Evolutionary conservation across 805 yeast species (phyloP).

Genomic region (Kuraishia hungarica): DNA sequence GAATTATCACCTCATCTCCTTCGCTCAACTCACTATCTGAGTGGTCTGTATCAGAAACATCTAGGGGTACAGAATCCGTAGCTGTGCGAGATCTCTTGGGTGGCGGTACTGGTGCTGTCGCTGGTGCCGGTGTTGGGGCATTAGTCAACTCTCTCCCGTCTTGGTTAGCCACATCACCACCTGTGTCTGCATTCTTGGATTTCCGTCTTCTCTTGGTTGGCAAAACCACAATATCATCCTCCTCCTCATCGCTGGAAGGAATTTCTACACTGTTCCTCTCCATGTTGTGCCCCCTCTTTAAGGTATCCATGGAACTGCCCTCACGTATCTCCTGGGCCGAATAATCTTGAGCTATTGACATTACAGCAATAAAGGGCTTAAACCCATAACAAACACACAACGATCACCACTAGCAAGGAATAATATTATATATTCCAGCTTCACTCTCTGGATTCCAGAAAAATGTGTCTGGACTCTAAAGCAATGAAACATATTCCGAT

Average conservation of each 20-base stretch:
- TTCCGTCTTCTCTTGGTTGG: neutral
- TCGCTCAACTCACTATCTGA: slow-evolving; percentile 9
- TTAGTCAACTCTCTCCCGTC: neutral
- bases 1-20: slow-evolving; percentile 20
- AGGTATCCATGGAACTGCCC: neutral
- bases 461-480: too few species aligned
- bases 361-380: neutral
- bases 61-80: neutral
- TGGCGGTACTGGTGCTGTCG: too few species aligned
- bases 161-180: neutral
- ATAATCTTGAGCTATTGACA: neutral
- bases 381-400: neutral
- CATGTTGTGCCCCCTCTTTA: neutral
- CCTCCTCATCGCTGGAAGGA: neutral
- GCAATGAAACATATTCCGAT: neutral
- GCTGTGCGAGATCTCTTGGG: neutral
- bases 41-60: slow-evolving; percentile 1
- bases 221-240: neutral
- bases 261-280: neutral
- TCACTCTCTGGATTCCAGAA: too few species aligned
- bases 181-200: neutral
- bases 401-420: too few species aligned
- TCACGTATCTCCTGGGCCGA: neutral
- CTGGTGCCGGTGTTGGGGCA: too few species aligned
- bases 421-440: too few species aligned